Percentiles rank a stretch among this genome's conserved stretches.
Conservation (phyloP, 208 protist genomes). For the Angomonas deanei region DNA sequence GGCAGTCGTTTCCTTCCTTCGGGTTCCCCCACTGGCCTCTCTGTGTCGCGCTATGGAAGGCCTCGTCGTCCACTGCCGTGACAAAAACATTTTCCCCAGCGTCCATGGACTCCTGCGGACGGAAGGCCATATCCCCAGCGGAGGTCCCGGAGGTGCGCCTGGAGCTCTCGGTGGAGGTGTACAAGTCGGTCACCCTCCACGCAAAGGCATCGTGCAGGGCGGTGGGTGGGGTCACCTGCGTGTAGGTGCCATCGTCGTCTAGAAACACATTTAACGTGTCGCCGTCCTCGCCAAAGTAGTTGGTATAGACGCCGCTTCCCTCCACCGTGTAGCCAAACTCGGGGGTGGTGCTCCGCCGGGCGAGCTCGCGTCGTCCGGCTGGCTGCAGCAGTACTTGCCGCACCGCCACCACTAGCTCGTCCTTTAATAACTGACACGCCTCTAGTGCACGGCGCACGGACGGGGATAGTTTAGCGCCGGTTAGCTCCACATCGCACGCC, state of each 20-base stretch:
- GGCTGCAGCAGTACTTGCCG: constrained; percentile 18
- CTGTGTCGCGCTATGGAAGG: background rate
- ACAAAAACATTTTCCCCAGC: constrained; percentile 8
- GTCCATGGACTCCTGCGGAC: background rate
- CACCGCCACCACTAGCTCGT: constrained; percentile 34
- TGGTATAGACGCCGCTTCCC: background rate
- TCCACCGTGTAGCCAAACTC: background rate
- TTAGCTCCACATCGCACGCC: constrained; percentile 54
- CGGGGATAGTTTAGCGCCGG: constrained; percentile 46
- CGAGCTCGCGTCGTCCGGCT: background rate
- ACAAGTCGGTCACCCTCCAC: background rate
- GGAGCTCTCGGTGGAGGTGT: background rate
- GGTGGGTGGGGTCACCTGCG: background rate
- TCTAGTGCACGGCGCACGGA: constrained; percentile 19
- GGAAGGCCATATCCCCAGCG: background rate
- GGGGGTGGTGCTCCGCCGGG: background rate
- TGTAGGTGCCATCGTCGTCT: background rate
- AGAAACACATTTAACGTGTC: background rate
- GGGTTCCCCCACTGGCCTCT: background rate
- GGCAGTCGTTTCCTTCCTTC: background rate
- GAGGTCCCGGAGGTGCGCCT: background rate
- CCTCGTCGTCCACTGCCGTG: constrained; percentile 12
- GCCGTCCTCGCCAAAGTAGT: background rate
- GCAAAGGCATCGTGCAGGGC: background rate
- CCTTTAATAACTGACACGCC: background rate